Percentiles rank a stretch among this genome's conserved stretches.
Evolutionary conservation across 2,329 filamentous ascomycete species (phyloP).

Genomic region (Phialophora macrospora): DNA sequence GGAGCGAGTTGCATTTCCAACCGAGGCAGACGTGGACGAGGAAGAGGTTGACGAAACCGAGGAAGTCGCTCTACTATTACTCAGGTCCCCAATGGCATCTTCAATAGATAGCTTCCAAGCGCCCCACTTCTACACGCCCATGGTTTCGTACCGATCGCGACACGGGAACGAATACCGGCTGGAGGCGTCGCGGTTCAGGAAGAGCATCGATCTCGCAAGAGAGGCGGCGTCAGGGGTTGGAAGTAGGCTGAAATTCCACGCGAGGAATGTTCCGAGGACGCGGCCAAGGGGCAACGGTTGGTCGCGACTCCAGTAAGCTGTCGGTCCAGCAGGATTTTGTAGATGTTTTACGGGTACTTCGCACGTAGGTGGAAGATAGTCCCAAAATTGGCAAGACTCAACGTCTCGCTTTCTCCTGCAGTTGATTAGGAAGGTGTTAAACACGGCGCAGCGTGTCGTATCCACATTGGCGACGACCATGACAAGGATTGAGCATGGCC

Average conservation of each 20-base stretch:
- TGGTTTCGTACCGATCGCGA: constrained; percentile 4
- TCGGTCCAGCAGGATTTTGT: not conserved
- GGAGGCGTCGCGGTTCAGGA: constrained; percentile 13
- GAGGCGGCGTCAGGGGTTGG: not conserved
- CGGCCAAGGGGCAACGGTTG: constrained; percentile 8
- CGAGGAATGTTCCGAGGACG: constrained; percentile 3
- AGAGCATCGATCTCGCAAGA: not conserved
- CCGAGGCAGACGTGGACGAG: not conserved
- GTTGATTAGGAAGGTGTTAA: not conserved
- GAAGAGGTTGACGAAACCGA: constrained; percentile 9
- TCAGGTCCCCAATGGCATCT: not conserved
- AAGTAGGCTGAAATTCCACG: not conserved
- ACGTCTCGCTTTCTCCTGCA: too few species aligned
- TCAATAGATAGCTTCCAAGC: constrained; percentile 2
- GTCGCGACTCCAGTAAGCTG: constrained; percentile 11
- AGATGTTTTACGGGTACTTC: not conserved
- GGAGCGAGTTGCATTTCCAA: not conserved
- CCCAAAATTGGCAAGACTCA: not conserved
- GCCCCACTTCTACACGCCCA: constrained; percentile 11
- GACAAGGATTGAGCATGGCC: not conserved
- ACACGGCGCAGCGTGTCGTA: not conserved
- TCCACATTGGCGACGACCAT: not conserved
- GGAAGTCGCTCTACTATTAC: constrained; percentile 14
- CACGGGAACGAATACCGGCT: constrained; percentile 8
- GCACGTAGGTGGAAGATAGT: not conserved